Conservation (phyloP, 768 basidiomycete genomes). For the Lentinus brumalis region DNA sequence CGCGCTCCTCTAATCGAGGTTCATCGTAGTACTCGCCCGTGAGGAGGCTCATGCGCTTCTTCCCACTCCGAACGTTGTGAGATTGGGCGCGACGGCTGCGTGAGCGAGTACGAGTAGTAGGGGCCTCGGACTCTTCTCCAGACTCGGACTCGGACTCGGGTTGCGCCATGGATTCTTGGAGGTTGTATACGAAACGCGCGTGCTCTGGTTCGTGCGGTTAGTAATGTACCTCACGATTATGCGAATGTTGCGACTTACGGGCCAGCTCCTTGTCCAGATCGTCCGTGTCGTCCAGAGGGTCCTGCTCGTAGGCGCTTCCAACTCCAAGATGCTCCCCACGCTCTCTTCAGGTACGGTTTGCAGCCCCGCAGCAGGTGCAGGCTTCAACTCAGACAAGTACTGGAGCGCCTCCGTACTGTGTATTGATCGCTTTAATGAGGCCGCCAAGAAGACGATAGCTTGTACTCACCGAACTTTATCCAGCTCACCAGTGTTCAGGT, state of each 20-base stretch:
- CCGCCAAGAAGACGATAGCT: background rate
- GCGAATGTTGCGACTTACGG: conserved; percentile 47
- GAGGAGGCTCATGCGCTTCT: conserved; percentile 69
- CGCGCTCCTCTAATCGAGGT: conserved; percentile 45
- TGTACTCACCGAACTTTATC: conserved; percentile 71
- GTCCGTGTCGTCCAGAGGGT: conserved; percentile 57
- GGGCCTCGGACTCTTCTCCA: conserved; percentile 36
- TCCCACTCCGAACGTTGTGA: conserved; percentile 32
- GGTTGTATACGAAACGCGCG: conserved; percentile 55
- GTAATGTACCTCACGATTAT: too few species aligned
- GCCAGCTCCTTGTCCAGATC: conserved; percentile 68
- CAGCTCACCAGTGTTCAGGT: conserved; percentile 80
- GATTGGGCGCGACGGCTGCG: conserved; percentile 9
- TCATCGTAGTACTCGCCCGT: conserved; percentile 61
- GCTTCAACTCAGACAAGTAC: conserved; percentile 58
- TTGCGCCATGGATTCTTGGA: conserved; percentile 29
- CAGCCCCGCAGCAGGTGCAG: conserved; percentile 85
- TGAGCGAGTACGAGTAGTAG: conserved; percentile 25
- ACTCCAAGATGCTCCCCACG: conserved; percentile 64
- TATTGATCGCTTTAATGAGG: background rate
- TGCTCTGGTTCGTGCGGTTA: background rate
- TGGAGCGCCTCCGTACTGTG: conserved; percentile 37
- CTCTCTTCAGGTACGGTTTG: conserved; percentile 80
- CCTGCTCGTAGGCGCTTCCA: conserved; percentile 47
- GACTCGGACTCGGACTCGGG: conserved; percentile 31